Base-by-base conservation (phyloP, 768 basidiomycete species). In the Lactarius indigo region DNA sequence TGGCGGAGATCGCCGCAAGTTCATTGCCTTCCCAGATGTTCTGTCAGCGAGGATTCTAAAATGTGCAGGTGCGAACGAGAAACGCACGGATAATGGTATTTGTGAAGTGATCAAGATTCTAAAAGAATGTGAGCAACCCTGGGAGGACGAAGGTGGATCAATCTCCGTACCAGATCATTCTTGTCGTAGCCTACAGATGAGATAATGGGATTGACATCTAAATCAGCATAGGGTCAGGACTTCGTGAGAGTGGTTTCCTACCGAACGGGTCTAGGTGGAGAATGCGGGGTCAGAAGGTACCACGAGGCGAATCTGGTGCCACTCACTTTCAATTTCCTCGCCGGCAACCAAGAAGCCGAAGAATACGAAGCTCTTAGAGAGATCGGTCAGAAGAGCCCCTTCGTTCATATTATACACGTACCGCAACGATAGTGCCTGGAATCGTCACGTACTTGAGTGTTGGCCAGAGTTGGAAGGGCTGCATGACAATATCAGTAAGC, bases 331-430 rank as follows among this genome's bases (percentile, higher is more conserved):
- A 64, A 90, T 89, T 75, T 89, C 88, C 75, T 89, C 87, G 54
- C 88, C 88, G 33, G 87, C 87, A 57, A 86, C 87, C 65, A 90
- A 74, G 78, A 89, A 90, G 9, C 88, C 88, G 73, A 88, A 89
- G 79, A 88, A 90, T 64, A 88, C 80, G 74, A 90, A 89, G 70
- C 81, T 81, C 84, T 88, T 71, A 31, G 23, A 26, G 41, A 41
- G 33, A 54, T 44, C 20, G 35, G 54, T 55, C 17, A 61, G 26
- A 1, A 42, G 33, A 23, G 31, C 33, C 3, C 41, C 30, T 30
- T 41, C 10, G 30, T 42, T 30, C 47, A 6, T 5, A 47, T 13
- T 52, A 42, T 54, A 30, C 42, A 73, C 81, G 65, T 73, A 87
- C 86, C 58, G 79, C 74, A 42, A 86, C 73, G 42, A 80, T 76